These are phyloP conservation scores for Aspergillus novoparasiticus DNA, from an alignment of 2,329 filamentous ascomycete species.

Conservation along the genomic window DNA sequence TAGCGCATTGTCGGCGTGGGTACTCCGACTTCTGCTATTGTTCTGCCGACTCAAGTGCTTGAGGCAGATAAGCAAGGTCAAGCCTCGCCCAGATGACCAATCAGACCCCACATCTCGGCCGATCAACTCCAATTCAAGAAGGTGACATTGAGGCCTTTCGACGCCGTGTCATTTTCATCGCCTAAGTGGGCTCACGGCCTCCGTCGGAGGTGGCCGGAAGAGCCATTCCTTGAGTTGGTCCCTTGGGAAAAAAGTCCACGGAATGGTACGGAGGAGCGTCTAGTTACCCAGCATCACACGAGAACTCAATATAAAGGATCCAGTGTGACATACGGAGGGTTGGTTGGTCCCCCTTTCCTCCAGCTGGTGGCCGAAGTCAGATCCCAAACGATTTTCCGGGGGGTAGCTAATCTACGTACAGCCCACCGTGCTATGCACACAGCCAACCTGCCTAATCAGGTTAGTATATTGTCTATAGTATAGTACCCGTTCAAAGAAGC, in stretches of 20 bases:
- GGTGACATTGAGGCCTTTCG: background rate
- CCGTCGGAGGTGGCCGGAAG: background rate
- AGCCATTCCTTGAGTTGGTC: background rate
- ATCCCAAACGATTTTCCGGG: too few relatives aligned
- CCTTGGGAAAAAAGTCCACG: background rate
- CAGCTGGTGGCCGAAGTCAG: too few relatives aligned
- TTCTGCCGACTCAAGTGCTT: background rate
- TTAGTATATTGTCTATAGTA: too few relatives aligned
- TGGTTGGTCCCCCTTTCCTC: fast-evolving
- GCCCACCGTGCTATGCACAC: too few relatives aligned
- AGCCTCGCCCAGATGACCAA: background rate
- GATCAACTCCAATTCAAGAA: background rate
- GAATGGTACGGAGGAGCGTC: background rate
- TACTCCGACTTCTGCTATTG: background rate
- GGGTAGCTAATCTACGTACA: too few relatives aligned
- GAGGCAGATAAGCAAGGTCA: background rate
- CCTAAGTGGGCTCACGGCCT: background rate
- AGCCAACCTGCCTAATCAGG: too few relatives aligned
- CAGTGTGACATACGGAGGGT: too few relatives aligned
- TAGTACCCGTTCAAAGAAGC: too few relatives aligned
- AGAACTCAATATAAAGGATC: too few relatives aligned
- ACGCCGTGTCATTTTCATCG: background rate
- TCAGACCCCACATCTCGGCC: background rate
- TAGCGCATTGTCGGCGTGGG: background rate
- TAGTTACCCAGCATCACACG: too few relatives aligned